phyloP scores from a whole-genome alignment of 345 rosid genomes.

The Hypericum androsaemum region DNA sequence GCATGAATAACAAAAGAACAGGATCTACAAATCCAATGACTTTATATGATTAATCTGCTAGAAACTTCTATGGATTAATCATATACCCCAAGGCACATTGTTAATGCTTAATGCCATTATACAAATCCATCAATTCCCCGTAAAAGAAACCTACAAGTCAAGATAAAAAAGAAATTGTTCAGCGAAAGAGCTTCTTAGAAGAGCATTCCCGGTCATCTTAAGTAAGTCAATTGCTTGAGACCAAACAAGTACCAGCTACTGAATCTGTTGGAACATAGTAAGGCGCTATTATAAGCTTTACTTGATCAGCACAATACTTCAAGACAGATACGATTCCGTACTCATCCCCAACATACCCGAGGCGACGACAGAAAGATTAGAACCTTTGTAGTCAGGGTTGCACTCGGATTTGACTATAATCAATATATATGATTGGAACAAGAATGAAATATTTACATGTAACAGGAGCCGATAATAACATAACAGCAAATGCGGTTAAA shows the following conservation, averaged over 20 bases:
- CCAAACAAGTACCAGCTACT: conserved; percentile 46
- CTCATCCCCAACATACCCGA: conserved; percentile 81
- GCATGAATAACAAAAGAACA: too few relatives aligned
- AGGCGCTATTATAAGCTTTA: conserved; percentile 43
- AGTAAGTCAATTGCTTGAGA: too few relatives aligned
- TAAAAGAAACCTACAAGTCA: too few relatives aligned
- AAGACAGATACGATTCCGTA: conserved; percentile 56
- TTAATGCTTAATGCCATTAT: too few relatives aligned
- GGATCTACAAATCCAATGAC: too few relatives aligned
- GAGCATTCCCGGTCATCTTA: background rate
- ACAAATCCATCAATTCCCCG: too few relatives aligned
- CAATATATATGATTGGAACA: background rate
- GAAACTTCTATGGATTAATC: too few relatives aligned
- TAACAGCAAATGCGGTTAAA: conserved; percentile 73
- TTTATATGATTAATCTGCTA: too few relatives aligned
- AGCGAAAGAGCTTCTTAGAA: background rate
- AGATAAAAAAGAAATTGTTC: too few relatives aligned
- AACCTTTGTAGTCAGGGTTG: conserved; percentile 5
- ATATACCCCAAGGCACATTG: too few relatives aligned
- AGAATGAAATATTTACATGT: conserved; percentile 43
- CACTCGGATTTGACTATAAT: conserved; percentile 9
- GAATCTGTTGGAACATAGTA: conserved; percentile 55
- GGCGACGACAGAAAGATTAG: conserved; percentile 8
- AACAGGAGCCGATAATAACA: conserved; percentile 56
- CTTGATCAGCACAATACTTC: conserved; percentile 45